Base-by-base conservation (phyloP, 169 alveolate genomes). In the Eimeria tenella region DNA sequence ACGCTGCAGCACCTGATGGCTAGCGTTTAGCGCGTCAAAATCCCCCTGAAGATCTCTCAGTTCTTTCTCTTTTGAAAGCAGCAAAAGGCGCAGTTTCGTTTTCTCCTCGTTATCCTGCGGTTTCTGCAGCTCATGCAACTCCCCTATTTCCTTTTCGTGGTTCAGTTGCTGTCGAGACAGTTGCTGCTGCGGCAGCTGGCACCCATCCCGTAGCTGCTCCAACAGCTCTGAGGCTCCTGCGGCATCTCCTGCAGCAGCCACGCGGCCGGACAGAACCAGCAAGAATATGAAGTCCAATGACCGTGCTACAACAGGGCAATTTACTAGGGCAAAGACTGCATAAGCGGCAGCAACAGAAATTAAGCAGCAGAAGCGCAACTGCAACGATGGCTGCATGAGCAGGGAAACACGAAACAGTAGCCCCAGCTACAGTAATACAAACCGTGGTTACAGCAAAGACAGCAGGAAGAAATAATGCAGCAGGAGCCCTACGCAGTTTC, bases 111-210 rank as follows among this genome's bases (percentile, higher is more conserved):
- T 68, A 6, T 50, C 71, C 70, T 55, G 52, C 53, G 19, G 88
- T 68, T 79, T 65, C 71, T 53, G 65, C 21, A 50, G 88, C 52
- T 79, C 70, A 65, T 79, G 77, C n/a, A 68, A 1, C 77, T 15
- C 31, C 11, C 3, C 31, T 17, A 68, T 23, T n/a, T 68, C 49
- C 49, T 8, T 7, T 11, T 13, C 77, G 77, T 68, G 49, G 49
- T n/a, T n/a, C 77, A 0, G 88, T 68, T 79, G 88, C 71, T 53
- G 52, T n/a, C 19, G 88, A 65, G 17, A 60, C 63, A 74, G 63
- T 60, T 79, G 88, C 88, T 79, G 88, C 88, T 79, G 88, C 88
- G 50, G 88, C 88, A 19, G 53, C 88, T 79, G n/a, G 52, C 88
- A 15, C 50, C 31, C 62, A 19, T 21, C 19, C 52, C 23, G 68